Percentiles rank a stretch among this genome's conserved stretches.
phyloP scores from a whole-genome alignment of 108 stramenopile species.

The Parmales sp. region DNA sequence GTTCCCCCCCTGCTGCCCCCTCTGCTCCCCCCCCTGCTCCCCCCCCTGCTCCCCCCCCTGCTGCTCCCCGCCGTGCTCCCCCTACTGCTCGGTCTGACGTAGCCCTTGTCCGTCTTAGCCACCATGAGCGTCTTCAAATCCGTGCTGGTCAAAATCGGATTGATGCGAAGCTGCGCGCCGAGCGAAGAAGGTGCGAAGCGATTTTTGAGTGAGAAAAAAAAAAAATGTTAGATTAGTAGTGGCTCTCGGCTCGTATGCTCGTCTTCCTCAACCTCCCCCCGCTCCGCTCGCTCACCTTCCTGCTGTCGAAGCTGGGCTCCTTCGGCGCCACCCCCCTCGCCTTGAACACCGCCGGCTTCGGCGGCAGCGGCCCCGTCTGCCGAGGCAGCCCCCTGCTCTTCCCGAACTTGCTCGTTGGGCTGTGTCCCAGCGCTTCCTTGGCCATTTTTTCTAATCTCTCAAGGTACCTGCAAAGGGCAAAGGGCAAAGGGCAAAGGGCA shows the following conservation, averaged over 20 bases:
- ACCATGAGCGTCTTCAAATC: neutral
- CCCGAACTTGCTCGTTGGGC: neutral
- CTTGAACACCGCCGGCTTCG: slow-evolving; percentile 10
- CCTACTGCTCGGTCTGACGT: too few relatives aligned
- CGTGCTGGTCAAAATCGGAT: neutral
- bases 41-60: neutral
- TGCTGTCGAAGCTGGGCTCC: slow-evolving; percentile 1
- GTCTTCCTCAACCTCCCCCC: too few relatives aligned
- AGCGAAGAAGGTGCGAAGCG: too few relatives aligned
- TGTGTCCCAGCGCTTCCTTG: neutral
- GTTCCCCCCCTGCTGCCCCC: neutral
- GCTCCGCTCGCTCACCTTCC: too few relatives aligned
- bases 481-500: too few relatives aligned
- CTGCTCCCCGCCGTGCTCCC: slow-evolving; percentile 3
- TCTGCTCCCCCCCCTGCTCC: neutral
- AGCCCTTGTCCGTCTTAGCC: neutral
- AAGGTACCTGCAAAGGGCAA: too few relatives aligned
- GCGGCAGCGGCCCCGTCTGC: neutral
- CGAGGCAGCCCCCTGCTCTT: neutral
- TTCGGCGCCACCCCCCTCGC: neutral
- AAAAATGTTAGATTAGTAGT: too few relatives aligned
- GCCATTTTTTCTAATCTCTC: slow-evolving; percentile 1
- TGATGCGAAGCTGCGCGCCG: neutral
- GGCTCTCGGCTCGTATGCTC: too few relatives aligned
- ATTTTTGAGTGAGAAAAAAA: too few relatives aligned